phyloP scores from a whole-genome alignment of 495 filamentous ascomycete species.

The Aspergillus leporis region DNA sequence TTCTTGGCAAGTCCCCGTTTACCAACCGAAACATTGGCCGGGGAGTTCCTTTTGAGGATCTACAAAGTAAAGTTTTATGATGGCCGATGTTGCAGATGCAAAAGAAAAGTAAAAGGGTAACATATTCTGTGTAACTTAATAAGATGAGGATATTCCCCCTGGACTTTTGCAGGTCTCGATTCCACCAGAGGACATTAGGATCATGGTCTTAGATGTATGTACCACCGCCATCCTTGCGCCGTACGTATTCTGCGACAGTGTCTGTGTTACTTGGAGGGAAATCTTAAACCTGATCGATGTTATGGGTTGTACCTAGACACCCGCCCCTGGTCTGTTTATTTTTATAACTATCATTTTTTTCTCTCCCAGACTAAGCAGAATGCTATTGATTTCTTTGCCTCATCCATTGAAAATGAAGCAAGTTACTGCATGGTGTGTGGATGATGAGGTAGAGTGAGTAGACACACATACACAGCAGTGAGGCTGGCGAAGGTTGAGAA shows the following conservation, averaged over 20 bases:
- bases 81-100: not conserved
- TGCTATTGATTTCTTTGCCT: not conserved
- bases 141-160: not conserved
- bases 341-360: not conserved
- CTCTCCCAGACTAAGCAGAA: not conserved
- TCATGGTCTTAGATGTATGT: not conserved
- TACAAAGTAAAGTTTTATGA: not conserved
- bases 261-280: not conserved
- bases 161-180: not conserved
- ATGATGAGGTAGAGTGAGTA: not conserved
- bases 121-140: not conserved
- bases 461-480: not conserved
- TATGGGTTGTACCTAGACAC: not conserved
- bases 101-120: not conserved
- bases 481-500: slow-evolving; percentile 2
- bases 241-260: not conserved
- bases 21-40: too few species aligned
- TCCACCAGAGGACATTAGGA: not conserved
- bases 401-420: slow-evolving; percentile 4
- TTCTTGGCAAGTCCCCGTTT: not conserved
- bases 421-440: not conserved
- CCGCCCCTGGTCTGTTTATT: not conserved
- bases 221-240: not conserved
- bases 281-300: not conserved
- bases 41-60: not conserved